Evolutionary conservation across 805 yeast genomes (phyloP), one percentile per base, ranked within the genome.

Genomic region (Ogataea ganodermae): DNA sequence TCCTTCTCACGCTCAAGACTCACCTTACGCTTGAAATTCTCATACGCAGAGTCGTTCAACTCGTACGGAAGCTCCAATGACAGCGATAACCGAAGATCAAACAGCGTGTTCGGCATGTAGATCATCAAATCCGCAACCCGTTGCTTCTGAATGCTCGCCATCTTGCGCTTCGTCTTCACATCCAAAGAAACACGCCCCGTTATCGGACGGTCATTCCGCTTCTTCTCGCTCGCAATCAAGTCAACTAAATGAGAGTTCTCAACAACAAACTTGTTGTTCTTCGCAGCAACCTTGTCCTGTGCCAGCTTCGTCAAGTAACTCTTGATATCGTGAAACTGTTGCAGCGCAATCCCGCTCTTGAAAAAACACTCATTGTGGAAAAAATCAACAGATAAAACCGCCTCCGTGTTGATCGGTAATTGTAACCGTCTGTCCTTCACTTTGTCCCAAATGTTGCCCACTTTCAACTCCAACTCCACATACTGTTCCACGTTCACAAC

Each of bases 31-130:
- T 61, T 73, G 72, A 66, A 79, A 60, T 72, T 75, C 68, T 75
- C 78, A 62, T 84, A 56, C 70, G 83, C 66, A 62, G 80, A 67
- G 68, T 65, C 70, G 36, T 63, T 66, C 48, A 76, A 81, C 27
- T 78, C 75, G 20, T 79, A 78, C 0, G 96, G 96, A 49, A 83
- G 63, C 79, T 90, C 97, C 23, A 86, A 66, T 31, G 89, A 80
- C 53, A 91, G 68, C 5, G 95, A 83, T 30, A 90, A 70, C 56
- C 96, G 76, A 56, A 84, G 72, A 67, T 90, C 97, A 61, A 83
- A 84, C 66, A 82, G 74, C 26, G 86, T 80, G 53, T 86, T 84
- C 3, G 97, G 97, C 45, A 85, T 77, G 59, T 79, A 83, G 17
- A 90, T 72, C 58, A 80, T 76, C 46, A 91, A 65, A 61, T 86